Conservation (phyloP, 805 yeast species). For the Lipomyces starkeyi region DNA sequence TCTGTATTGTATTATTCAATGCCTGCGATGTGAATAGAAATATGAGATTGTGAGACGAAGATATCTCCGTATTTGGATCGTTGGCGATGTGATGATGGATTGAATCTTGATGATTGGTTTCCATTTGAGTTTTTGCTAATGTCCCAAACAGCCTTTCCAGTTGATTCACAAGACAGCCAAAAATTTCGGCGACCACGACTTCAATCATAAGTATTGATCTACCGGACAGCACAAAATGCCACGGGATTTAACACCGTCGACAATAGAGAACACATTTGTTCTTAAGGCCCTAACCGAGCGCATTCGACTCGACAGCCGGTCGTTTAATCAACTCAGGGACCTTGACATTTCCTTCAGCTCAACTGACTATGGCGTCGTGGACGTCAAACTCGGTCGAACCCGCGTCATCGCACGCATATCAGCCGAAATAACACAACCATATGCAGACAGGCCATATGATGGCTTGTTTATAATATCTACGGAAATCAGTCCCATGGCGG, state of each 20-base stretch:
- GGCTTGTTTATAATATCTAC: constrained; percentile 84
- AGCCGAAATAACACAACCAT: constrained; percentile 78
- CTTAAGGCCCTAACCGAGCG: constrained; percentile 67
- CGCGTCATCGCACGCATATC: constrained; percentile 71
- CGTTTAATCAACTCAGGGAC: constrained; percentile 65
- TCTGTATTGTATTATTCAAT: background rate
- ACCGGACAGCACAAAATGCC: constrained; percentile 54
- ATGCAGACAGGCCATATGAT: constrained; percentile 91
- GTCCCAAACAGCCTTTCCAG: background rate
- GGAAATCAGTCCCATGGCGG: constrained; percentile 89
- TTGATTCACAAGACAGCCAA: background rate
- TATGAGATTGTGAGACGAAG: background rate
- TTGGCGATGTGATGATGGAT: too few species aligned
- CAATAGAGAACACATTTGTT: constrained; percentile 67
- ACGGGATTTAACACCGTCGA: constrained; percentile 64
- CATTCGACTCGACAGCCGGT: constrained; percentile 71
- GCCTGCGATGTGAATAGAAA: background rate
- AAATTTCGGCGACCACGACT: background rate
- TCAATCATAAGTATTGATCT: background rate
- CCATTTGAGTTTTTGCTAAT: background rate
- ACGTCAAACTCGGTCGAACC: constrained; percentile 78
- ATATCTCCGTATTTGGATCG: too few species aligned
- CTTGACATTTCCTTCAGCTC: constrained; percentile 69
- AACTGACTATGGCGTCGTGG: constrained; percentile 76
- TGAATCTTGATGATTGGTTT: too few species aligned